phyloP scores from a whole-genome alignment of 306 rosid genomes.

The Pyrus communis region DNA sequence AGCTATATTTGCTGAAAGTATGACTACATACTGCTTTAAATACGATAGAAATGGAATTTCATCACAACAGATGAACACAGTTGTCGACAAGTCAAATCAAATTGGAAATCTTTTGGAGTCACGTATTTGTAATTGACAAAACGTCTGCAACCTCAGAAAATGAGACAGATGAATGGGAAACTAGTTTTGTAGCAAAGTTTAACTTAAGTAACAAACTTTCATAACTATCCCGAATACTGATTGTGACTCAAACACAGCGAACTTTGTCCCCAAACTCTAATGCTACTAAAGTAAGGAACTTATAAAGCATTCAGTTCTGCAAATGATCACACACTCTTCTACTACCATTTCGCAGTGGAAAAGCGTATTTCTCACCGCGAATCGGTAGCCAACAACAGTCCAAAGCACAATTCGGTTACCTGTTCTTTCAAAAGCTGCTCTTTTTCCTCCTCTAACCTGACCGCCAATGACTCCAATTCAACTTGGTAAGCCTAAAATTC shows the following conservation, averaged over 20 bases:
- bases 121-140: background rate
- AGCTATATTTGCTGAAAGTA: background rate
- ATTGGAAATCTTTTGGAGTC: background rate
- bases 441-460: constrained; percentile 74
- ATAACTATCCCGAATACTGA: background rate
- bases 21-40: background rate
- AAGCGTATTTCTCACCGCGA: background rate
- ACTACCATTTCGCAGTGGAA: background rate
- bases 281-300: background rate
- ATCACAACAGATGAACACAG: background rate
- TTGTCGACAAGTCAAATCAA: background rate
- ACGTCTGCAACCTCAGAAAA: background rate
- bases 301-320: background rate
- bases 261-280: background rate
- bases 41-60: background rate
- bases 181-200: background rate
- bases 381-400: background rate
- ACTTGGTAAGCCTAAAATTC: constrained; percentile 74
- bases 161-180: background rate
- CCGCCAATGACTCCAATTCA: constrained; percentile 74
- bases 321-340: background rate
- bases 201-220: background rate
- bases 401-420: constrained; percentile 29
- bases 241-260: background rate
- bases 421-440: constrained; percentile 68